Evolutionary conservation across 2,329 filamentous ascomycete species (phyloP), one percentile per base, ranked within the genome.

Genomic region (Colletotrichum phormii): DNA sequence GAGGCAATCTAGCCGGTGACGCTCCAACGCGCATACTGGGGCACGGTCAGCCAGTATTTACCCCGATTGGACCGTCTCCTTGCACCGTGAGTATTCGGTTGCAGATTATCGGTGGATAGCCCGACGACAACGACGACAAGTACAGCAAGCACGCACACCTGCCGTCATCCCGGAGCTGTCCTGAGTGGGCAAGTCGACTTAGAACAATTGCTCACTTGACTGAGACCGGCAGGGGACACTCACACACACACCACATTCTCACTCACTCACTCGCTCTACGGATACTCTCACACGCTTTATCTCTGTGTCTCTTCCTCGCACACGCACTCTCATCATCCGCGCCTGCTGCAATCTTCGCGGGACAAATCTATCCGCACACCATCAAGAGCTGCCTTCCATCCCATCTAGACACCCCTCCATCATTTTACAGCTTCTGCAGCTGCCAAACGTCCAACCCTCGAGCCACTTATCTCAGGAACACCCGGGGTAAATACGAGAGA

Each of bases 111-210:
- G 59, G 65, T 69, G 58, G 59, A 69, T 59, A 72, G 42, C 59
- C 70, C 70, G 26, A 69, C 59, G 42, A 72, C 18, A 49, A 49
- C 69, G 51, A 68, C 53, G 59, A 53, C 59, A 64, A 72, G 54
- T 35, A 59, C 59, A 69, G 55, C 49, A 58, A 72, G 69, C 69
- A 69, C 69, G 64, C 69, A 69, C 69, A 72, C 46, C 58, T 59
- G 37, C 65, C 42, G 64, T 72, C 65, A 64, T 46, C 70, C 70
- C 65, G 59, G 64, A 60, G 61, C 53, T 64, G 31, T 67, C 65
- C 70, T 68, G 54, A 69, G 59, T 72, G 59, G 70, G 54, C 70
- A 72, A 69, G 49, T 72, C 70, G 70, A 72, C 70, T 69, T 29
- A 59, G 42, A 72, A 37, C 69, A 42, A 18, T 62, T 69, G 59